These are phyloP conservation scores for Xylariaceae sp. DNA, from an alignment of 2,329 filamentous ascomycete genomes.

Conservation along the genomic window DNA sequence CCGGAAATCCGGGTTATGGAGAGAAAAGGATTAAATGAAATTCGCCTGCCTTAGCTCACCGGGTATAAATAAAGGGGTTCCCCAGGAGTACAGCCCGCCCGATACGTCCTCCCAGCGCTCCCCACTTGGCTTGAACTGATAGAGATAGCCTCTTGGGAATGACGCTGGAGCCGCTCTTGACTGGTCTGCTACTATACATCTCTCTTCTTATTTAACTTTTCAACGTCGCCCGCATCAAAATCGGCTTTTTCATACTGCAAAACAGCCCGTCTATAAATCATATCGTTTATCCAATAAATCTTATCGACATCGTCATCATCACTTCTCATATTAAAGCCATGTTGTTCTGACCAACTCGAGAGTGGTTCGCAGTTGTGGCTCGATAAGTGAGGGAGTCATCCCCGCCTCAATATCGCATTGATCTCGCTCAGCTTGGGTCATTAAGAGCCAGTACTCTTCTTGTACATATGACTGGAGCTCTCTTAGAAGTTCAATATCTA, in stretches of 20 bases:
- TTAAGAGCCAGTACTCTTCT: background rate
- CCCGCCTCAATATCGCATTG: background rate
- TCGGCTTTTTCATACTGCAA: no score
- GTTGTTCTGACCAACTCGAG: constrained; percentile 1
- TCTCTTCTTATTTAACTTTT: no score
- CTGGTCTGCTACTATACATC: background rate
- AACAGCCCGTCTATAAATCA: no score
- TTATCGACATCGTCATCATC: no score
- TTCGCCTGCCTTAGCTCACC: background rate
- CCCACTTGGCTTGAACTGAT: constrained; percentile 6
- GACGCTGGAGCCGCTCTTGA: background rate
- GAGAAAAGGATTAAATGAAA: constrained; percentile 4
- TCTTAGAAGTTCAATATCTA: background rate
- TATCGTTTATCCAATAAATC: no score
- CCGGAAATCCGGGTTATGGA: background rate
- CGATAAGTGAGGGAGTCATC: background rate
- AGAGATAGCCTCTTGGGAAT: background rate
- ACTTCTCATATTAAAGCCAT: no score
- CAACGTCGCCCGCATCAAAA: no score
- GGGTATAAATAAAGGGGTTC: background rate
- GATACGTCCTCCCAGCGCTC: background rate
- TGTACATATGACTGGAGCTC: background rate
- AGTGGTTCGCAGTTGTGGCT: background rate
- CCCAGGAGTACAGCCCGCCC: background rate
- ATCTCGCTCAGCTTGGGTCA: background rate